A percentile compares a stretch with the other conserved stretches of the same genome.
These are phyloP conservation scores for Tuber brumale DNA, from an alignment of 495 filamentous ascomycete species.

Conservation along the genomic window DNA sequence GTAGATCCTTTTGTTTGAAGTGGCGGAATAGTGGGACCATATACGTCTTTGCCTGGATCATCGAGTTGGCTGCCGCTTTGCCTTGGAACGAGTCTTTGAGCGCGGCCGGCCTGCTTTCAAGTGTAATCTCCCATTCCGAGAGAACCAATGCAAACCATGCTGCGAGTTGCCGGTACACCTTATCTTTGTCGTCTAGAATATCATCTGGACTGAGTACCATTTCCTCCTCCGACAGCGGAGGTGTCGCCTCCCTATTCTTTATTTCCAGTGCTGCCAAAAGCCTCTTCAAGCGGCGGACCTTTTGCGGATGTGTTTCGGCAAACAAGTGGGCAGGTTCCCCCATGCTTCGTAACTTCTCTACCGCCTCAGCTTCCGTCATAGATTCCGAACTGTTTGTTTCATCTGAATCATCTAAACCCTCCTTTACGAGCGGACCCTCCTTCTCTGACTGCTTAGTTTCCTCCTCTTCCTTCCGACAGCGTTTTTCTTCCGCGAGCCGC, in stretches of 20 bases:
- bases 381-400: slow-evolving; percentile 53
- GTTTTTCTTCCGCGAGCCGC: slow-evolving; percentile 69
- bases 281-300: slow-evolving; percentile 62
- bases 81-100: slow-evolving; percentile 69
- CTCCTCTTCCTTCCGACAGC: slow-evolving; percentile 56
- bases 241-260: slow-evolving; percentile 49
- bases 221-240: slow-evolving; percentile 68
- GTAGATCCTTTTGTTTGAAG: slow-evolving; percentile 71
- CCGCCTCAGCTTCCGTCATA: slow-evolving; percentile 65
- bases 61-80: slow-evolving; percentile 66
- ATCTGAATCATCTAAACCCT: slow-evolving; percentile 40
- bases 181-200: slow-evolving; percentile 53
- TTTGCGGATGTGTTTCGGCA: slow-evolving; percentile 67
- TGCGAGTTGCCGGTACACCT: slow-evolving; percentile 76
- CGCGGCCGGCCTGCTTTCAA: slow-evolving; percentile 58
- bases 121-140: slow-evolving; percentile 73
- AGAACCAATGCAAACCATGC: slow-evolving; percentile 93
- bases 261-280: slow-evolving; percentile 48
- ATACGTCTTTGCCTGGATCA: slow-evolving; percentile 74
- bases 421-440: slow-evolving; percentile 15
- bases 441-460: slow-evolving; percentile 46
- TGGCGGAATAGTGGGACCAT: slow-evolving; percentile 86
- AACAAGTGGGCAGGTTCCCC: slow-evolving; percentile 71
- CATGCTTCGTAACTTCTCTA: slow-evolving; percentile 59
- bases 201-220: slow-evolving; percentile 67